These are phyloP conservation scores for Elsinoe ampelina DNA, from an alignment of 2,329 filamentous ascomycete species.

Conservation along the genomic window DNA sequence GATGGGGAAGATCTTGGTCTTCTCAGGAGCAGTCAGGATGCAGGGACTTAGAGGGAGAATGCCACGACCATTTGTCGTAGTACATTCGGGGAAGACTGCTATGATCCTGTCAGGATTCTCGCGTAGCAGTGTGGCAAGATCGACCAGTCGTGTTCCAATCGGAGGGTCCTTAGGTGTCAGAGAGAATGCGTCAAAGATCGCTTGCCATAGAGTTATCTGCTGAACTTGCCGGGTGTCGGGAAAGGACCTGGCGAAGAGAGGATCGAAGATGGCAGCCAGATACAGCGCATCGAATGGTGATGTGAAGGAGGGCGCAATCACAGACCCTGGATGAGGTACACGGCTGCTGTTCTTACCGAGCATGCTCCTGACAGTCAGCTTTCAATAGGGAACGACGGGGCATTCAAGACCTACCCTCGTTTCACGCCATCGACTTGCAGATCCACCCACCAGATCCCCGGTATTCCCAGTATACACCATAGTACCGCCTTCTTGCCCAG, in stretches of 20 bases:
- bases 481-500: slow-evolving; percentile 70
- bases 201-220: slow-evolving; percentile 65
- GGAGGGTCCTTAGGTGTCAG: slow-evolving; percentile 40
- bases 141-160: not conserved
- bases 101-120: slow-evolving; percentile 66
- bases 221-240: slow-evolving; percentile 62
- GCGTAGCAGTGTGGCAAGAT: slow-evolving; percentile 41
- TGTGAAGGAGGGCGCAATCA: slow-evolving; percentile 86
- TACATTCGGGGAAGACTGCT: slow-evolving; percentile 86
- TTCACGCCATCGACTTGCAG: slow-evolving; percentile 96
- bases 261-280: slow-evolving; percentile 90
- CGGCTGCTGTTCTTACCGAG: slow-evolving; percentile 64
- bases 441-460: slow-evolving; percentile 97
- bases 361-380: slow-evolving; percentile 36
- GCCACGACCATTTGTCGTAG: slow-evolving; percentile 84
- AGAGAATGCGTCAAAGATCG: slow-evolving; percentile 63
- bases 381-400: not conserved
- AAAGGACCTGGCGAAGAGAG: slow-evolving; percentile 82
- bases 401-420: slow-evolving; percentile 54
- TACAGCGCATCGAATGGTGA: slow-evolving; percentile 90
- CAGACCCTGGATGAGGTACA: slow-evolving; percentile 66
- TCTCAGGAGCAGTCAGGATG: slow-evolving; percentile 56
- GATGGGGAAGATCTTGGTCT: slow-evolving; percentile 77
- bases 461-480: slow-evolving; percentile 79
- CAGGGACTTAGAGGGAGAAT: slow-evolving; percentile 76